These are phyloP conservation scores for Trametes meyenii DNA, from an alignment of 768 basidiomycete species.

Conservation along the genomic window DNA sequence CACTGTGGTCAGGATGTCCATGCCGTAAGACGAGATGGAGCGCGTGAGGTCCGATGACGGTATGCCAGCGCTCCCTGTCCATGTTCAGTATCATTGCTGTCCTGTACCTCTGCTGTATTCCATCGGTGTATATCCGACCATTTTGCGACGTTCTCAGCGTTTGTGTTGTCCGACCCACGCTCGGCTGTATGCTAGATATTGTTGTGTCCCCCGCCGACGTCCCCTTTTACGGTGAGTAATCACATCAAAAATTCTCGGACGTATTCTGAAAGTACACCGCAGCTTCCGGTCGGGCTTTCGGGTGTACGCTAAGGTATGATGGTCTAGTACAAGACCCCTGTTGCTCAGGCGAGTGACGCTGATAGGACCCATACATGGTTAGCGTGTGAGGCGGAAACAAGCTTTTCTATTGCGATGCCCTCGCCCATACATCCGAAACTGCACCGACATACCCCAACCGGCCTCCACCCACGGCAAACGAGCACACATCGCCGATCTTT, in stretches of 20 bases:
- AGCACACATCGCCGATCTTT: constrained; percentile 17
- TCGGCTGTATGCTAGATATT: constrained; percentile 1
- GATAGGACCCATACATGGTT: constrained; percentile 18
- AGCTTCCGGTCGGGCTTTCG: neutral
- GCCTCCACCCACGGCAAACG: constrained; percentile 21
- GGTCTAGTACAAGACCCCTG: neutral
- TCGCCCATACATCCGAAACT: constrained; percentile 20
- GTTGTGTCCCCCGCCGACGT: neutral
- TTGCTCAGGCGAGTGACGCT: constrained; percentile 3
- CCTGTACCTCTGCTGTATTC: constrained; percentile 17
- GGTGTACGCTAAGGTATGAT: neutral
- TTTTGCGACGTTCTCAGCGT: constrained; percentile 20
- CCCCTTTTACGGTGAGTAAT: neutral
- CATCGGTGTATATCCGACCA: constrained; percentile 26
- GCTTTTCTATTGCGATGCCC: constrained; percentile 23
- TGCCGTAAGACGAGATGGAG: constrained; percentile 32
- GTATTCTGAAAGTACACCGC: neutral
- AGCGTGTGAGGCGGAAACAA: constrained; percentile 23
- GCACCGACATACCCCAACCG: constrained; percentile 23
- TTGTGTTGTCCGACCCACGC: constrained; percentile 8
- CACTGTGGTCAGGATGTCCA: constrained; percentile 60
- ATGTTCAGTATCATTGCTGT: constrained; percentile 2
- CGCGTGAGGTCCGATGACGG: constrained; percentile 8
- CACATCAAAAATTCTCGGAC: constrained; percentile 6
- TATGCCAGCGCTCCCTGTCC: constrained; percentile 1